phyloP scores from a whole-genome alignment of 2,329 filamentous ascomycete genomes.

The Colletotrichum musae region DNA sequence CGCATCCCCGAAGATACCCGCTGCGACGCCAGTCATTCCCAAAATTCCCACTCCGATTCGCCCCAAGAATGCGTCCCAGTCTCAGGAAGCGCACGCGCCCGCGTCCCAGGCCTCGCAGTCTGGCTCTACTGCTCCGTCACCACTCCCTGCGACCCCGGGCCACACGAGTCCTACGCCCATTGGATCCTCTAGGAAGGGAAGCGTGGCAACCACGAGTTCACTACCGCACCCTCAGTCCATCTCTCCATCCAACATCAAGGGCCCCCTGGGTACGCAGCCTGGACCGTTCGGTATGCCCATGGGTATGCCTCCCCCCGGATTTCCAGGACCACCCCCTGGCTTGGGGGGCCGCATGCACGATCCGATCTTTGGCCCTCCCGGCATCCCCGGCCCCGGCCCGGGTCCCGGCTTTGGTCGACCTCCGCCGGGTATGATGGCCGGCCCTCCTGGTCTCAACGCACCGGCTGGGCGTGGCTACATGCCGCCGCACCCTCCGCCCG shows the following conservation, averaged over 20 bases:
- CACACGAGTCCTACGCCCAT: conserved; percentile 77
- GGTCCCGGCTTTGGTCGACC: conserved; percentile 57
- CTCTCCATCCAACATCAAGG: conserved; percentile 72
- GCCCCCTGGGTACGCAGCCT: conserved; percentile 51
- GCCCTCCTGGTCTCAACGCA: conserved; percentile 66
- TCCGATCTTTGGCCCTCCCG: conserved; percentile 59
- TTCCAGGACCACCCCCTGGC: conserved; percentile 55
- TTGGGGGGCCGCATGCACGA: conserved; percentile 64
- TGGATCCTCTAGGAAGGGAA: conserved; percentile 70
- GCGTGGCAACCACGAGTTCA: conserved; percentile 44
- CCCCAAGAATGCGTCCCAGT: conserved; percentile 83
- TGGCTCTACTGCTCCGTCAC: conserved; percentile 66
- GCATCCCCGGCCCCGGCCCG: conserved; percentile 52
- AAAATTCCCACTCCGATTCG: conserved; percentile 87
- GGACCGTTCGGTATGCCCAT: conserved; percentile 71
- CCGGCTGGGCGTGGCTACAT: conserved; percentile 59
- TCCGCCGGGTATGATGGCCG: conserved; percentile 61
- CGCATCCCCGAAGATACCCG: conserved; percentile 83
- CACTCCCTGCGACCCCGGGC: conserved; percentile 73
- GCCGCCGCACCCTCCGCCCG: conserved; percentile 63
- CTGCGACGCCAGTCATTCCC: conserved; percentile 85
- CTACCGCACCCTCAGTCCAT: conserved; percentile 64
- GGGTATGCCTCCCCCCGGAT: conserved; percentile 68
- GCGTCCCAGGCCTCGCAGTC: conserved; percentile 80
- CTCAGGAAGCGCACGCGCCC: conserved; percentile 79